phyloP scores from a whole-genome alignment of 805 yeast genomes.

The Nakazawaea ishiwadae region DNA sequence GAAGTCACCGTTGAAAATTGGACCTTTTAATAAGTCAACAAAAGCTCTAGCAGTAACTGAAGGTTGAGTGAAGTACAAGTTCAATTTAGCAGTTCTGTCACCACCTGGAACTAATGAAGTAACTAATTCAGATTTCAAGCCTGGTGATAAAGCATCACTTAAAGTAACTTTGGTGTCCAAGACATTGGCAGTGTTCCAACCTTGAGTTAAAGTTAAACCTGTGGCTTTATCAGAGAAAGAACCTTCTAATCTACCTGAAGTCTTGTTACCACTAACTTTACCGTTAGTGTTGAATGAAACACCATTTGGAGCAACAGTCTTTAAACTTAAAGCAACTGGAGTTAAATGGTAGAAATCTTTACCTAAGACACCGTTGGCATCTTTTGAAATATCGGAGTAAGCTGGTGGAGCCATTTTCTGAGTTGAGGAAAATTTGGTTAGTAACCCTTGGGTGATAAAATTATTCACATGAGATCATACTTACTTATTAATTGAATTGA shows the following conservation, averaged over 20 bases:
- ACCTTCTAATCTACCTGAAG: conserved; percentile 86
- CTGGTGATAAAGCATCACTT: conserved; percentile 88
- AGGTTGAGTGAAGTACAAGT: conserved; percentile 88
- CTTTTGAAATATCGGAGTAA: conserved; percentile 89
- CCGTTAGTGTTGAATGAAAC: conserved; percentile 93
- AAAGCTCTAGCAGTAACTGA: conserved; percentile 91
- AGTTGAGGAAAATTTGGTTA: too few species aligned
- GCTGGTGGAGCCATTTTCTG: conserved; percentile 78
- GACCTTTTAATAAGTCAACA: conserved; percentile 93
- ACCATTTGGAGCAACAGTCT: conserved; percentile 94
- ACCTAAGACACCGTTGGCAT: conserved; percentile 83
- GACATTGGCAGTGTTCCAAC: conserved; percentile 94
- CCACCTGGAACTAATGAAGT: conserved; percentile 85
- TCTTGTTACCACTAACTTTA: conserved; percentile 74
- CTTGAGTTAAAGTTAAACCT: conserved; percentile 92
- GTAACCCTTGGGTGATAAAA: too few species aligned
- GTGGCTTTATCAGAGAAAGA: conserved; percentile 89
- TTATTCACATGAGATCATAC: too few species aligned
- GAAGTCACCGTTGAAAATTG: conserved; percentile 91
- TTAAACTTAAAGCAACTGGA: conserved; percentile 83
- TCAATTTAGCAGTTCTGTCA: conserved; percentile 74
- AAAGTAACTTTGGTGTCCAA: conserved; percentile 92
- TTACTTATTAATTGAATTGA: too few species aligned
- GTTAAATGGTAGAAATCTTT: conserved; percentile 91
- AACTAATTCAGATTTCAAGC: conserved; percentile 88